Conservation (phyloP, 208 protist species). For the Ichthyophonus hoferi region DNA sequence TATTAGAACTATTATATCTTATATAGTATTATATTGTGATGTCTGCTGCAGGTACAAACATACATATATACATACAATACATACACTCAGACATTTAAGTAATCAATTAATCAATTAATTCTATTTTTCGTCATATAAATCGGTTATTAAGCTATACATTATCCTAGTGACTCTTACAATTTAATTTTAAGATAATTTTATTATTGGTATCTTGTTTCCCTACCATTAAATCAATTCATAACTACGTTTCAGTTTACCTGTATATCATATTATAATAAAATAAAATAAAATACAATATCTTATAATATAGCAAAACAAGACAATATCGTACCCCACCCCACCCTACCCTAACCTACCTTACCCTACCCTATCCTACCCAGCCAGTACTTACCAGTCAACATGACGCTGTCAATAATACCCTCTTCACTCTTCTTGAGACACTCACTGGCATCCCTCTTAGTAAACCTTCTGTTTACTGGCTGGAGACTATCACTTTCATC, state of each 20-base stretch:
- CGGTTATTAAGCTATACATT: too few species aligned
- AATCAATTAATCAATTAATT: neutral
- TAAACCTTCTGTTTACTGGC: slow-evolving; percentile 2
- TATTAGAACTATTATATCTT: neutral
- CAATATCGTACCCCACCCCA: too few species aligned
- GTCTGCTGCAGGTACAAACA: neutral
- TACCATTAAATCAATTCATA: too few species aligned
- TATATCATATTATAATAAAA: too few species aligned
- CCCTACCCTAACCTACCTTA: neutral
- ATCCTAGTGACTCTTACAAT: too few species aligned
- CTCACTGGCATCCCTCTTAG: neutral
- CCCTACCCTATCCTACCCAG: too few species aligned
- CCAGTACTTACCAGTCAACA: slow-evolving; percentile 17
- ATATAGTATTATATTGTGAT: neutral
- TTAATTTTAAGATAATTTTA: too few species aligned
- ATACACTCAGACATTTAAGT: neutral
- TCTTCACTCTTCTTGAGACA: slow-evolving; percentile 16
- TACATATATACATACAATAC: too few species aligned
- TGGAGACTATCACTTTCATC: slow-evolving; percentile 8
- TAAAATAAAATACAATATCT: neutral
- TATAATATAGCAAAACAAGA: too few species aligned
- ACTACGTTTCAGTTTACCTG: too few species aligned
- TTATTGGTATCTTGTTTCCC: too few species aligned
- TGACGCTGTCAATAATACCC: slow-evolving; percentile 11
- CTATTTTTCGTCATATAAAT: too few species aligned